Evolutionary conservation across 306 rosid genomes (phyloP).

Genomic region (Benincasa hispida): DNA sequence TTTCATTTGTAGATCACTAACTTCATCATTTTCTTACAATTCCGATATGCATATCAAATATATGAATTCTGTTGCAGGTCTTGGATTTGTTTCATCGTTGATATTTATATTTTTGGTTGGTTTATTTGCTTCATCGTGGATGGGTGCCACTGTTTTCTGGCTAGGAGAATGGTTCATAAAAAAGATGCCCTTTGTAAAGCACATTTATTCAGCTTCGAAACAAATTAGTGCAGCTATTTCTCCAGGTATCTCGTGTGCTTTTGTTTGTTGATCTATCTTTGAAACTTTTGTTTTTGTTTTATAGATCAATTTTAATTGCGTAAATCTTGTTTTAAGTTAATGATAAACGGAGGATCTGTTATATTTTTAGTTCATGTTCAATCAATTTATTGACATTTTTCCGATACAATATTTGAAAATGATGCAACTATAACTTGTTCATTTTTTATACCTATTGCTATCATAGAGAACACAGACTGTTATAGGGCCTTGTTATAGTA

Average conservation of each 20-base stretch:
- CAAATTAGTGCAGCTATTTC: slow-evolving; percentile 46
- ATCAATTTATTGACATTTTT: not conserved
- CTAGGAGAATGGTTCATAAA: slow-evolving; percentile 42
- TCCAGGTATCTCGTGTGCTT: slow-evolving; percentile 21
- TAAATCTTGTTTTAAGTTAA: not conserved
- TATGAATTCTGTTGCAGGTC: slow-evolving; percentile 25
- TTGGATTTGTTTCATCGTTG: slow-evolving; percentile 37
- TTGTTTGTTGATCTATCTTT: not conserved
- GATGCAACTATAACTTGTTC: not conserved
- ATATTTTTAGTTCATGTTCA: not conserved
- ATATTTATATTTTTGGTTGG: slow-evolving; percentile 26
- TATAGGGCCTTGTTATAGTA: not conserved
- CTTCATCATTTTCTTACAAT: not conserved
- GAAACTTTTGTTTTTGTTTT: not conserved
- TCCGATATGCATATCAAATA: not conserved
- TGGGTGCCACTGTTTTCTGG: slow-evolving; percentile 43
- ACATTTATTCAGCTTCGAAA: slow-evolving; percentile 42
- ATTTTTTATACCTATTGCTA: not conserved
- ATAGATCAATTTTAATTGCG: not conserved
- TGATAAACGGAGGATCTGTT: not conserved
- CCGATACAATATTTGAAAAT: not conserved
- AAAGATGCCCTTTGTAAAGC: slow-evolving; percentile 44
- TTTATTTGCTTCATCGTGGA: slow-evolving; percentile 46
- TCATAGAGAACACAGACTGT: not conserved
- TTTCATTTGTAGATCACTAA: not conserved